Percentiles rank a stretch among this genome's conserved stretches.
Conservation (phyloP, 495 filamentous ascomycete genomes). For the Xylaria nigripes region DNA sequence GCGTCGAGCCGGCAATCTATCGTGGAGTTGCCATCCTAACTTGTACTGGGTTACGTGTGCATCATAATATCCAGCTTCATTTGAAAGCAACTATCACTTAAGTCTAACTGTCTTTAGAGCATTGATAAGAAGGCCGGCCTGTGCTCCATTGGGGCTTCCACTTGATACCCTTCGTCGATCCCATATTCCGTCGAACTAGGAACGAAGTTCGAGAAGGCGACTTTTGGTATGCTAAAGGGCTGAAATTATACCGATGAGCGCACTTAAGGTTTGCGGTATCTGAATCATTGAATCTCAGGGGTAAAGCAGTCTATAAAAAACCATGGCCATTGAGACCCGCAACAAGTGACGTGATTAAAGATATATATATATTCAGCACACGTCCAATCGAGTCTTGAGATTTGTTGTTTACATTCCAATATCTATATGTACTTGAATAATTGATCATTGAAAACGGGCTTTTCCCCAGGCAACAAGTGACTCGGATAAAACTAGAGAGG, state of each 20-base stretch:
- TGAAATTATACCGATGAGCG: neutral
- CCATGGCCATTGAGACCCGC: too few species aligned
- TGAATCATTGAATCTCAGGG: too few species aligned
- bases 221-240: conserved; percentile 3
- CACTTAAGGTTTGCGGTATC: neutral
- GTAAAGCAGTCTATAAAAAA: too few species aligned
- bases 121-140: conserved; percentile 5
- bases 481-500: too few species aligned
- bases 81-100: neutral
- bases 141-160: conserved; percentile 11
- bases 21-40: conserved; percentile 6
- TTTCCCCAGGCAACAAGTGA: too few species aligned
- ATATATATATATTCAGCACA: too few species aligned
- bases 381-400: too few species aligned
- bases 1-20: conserved; percentile 8
- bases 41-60: conserved; percentile 1
- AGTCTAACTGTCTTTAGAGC: neutral
- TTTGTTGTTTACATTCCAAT: too few species aligned
- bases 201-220: conserved; percentile 6
- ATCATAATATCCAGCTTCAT: neutral
- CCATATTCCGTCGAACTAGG: neutral
- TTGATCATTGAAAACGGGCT: too few species aligned
- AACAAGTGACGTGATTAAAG: too few species aligned
- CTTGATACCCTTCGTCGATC: neutral
- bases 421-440: too few species aligned